A percentile compares a stretch with the other conserved stretches of the same genome.
Conservation (phyloP, 352 stramenopile genomes). For the Aphanomyces stellatus region DNA sequence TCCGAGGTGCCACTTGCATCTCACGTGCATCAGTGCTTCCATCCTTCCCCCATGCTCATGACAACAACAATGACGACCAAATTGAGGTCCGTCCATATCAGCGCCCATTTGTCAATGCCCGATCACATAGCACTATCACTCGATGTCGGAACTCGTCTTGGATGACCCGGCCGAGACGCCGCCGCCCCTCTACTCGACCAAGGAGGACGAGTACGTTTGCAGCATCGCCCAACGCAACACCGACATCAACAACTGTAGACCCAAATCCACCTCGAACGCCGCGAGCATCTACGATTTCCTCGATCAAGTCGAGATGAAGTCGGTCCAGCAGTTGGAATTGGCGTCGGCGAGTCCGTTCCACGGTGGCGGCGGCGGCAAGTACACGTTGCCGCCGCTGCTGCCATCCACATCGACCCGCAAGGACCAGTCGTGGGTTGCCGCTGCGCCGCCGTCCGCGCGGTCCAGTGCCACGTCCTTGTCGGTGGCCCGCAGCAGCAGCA, state of each 20-base stretch:
- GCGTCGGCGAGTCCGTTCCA: not conserved
- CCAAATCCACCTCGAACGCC: not conserved
- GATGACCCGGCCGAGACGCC: constrained; percentile 33
- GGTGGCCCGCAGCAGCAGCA: constrained; percentile 15
- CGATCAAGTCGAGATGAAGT: constrained; percentile 61
- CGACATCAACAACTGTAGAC: too few relatives aligned
- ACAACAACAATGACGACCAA: too few relatives aligned
- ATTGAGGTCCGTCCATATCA: too few relatives aligned
- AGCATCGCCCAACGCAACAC: too few relatives aligned
- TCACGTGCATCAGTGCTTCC: too few relatives aligned
- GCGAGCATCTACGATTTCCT: constrained; percentile 73
- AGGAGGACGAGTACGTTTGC: constrained; percentile 26
- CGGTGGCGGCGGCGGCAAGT: too few relatives aligned
- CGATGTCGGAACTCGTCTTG: constrained; percentile 27
- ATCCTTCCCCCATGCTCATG: too few relatives aligned
- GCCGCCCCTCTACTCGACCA: constrained; percentile 29
- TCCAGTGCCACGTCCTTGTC: constrained; percentile 25
- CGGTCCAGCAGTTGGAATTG: constrained; percentile 36
- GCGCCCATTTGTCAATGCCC: too few relatives aligned
- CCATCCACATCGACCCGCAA: too few relatives aligned
- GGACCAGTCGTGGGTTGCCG: not conserved
- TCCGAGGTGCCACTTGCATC: too few relatives aligned
- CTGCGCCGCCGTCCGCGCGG: constrained; percentile 27
- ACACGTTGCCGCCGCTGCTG: not conserved
- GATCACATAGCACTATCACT: not conserved